Percentiles rank a stretch among this genome's conserved stretches.
phyloP scores from a whole-genome alignment of 2,329 filamentous ascomycete species.

The Fusarium domesticum region DNA sequence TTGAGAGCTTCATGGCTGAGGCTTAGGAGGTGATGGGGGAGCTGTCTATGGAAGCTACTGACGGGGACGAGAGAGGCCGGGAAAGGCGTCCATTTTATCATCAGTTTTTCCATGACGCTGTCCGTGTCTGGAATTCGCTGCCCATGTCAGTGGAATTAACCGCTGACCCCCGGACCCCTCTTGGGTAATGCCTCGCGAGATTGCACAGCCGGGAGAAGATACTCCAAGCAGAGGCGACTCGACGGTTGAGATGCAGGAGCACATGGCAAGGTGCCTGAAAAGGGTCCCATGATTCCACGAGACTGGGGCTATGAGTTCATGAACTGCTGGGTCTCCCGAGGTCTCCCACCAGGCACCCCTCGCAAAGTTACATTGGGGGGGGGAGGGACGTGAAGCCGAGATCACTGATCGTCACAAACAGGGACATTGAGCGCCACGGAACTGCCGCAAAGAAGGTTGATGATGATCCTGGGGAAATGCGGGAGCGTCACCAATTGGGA shows the following conservation, averaged over 20 bases:
- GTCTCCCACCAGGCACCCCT: too few relatives aligned
- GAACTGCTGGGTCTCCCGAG: too few relatives aligned
- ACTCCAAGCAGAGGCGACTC: neutral
- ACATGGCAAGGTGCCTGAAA: too few relatives aligned
- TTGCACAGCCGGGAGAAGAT: neutral
- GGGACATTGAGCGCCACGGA: slow-evolving; percentile 6
- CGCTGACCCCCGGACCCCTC: too few relatives aligned
- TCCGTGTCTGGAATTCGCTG: too few relatives aligned
- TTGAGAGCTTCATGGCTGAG: slow-evolving; percentile 31
- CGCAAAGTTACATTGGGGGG: too few relatives aligned
- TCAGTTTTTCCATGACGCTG: too few relatives aligned
- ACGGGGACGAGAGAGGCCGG: slow-evolving; percentile 1
- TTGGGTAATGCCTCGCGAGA: too few relatives aligned
- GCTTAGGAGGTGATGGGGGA: slow-evolving; percentile 3
- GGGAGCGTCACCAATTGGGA: slow-evolving; percentile 22
- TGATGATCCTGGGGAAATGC: slow-evolving; percentile 21
- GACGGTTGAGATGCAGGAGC: neutral
- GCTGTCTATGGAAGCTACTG: slow-evolving; percentile 6
- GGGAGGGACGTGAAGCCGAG: slow-evolving; percentile 16
- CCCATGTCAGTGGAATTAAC: too few relatives aligned
- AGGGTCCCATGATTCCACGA: too few relatives aligned
- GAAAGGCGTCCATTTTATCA: slow-evolving; percentile 16
- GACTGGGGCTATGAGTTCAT: too few relatives aligned
- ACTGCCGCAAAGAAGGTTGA: slow-evolving; percentile 12
- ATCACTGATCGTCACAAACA: slow-evolving; percentile 9